Conservation (phyloP, 2,329 filamentous ascomycete species). For the Grosmannia clavigera region DNA sequence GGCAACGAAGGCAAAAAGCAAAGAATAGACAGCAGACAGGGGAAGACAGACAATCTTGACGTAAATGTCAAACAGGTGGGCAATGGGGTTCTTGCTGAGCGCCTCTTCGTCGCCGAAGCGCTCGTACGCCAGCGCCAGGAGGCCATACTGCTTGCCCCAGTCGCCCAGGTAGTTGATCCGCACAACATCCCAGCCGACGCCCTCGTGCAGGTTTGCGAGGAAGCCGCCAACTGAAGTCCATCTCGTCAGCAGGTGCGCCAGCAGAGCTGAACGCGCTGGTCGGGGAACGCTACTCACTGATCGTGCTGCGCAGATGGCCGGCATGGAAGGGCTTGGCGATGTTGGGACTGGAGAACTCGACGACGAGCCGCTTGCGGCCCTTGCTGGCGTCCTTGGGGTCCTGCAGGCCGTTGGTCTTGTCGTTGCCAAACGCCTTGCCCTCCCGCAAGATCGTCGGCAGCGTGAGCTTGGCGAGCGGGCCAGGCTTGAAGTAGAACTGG, state of each 20-base stretch:
- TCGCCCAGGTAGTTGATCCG: constrained; percentile 70
- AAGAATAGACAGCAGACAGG: background rate
- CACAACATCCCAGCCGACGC: constrained; percentile 59
- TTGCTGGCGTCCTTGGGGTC: constrained; percentile 48
- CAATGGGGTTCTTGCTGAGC: constrained; percentile 61
- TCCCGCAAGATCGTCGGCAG: constrained; percentile 57
- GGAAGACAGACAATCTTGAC: constrained; percentile 44
- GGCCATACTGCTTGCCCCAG: constrained; percentile 68
- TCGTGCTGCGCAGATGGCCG: constrained; percentile 64
- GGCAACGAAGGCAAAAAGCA: background rate
- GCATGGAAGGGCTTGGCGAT: constrained; percentile 79
- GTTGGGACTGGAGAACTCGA: constrained; percentile 79
- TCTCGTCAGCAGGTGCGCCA: background rate
- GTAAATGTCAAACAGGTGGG: constrained; percentile 73
- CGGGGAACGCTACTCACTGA: constrained; percentile 27
- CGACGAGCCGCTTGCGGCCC: constrained; percentile 54
- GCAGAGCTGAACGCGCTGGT: background rate
- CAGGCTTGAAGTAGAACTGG: constrained; percentile 69
- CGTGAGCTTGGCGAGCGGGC: constrained; percentile 50
- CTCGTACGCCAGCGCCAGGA: constrained; percentile 63
- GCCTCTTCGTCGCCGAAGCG: constrained; percentile 63
- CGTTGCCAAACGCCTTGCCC: constrained; percentile 50
- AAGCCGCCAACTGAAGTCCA: constrained; percentile 47
- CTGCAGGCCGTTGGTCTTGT: constrained; percentile 45
- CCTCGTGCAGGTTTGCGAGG: constrained; percentile 58